Percentiles rank a stretch among this genome's conserved stretches.
These are phyloP conservation scores for Clitopilus hobsonii DNA, from an alignment of 768 basidiomycete species.

Conservation along the genomic window DNA sequence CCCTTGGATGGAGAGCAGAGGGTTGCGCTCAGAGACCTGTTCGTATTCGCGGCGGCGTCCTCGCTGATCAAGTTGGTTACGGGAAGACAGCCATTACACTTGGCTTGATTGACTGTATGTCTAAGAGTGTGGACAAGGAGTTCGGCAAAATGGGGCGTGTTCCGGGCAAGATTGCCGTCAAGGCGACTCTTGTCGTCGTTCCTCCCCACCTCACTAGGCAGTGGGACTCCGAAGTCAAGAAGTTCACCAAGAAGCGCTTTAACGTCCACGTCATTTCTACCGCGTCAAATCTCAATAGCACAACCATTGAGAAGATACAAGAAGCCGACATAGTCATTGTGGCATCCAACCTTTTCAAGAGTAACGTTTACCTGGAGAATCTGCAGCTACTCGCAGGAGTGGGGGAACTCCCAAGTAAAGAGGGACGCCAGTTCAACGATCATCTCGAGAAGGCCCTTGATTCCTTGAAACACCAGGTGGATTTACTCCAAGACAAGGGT, in stretches of 20 bases:
- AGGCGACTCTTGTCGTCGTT: conserved; percentile 80
- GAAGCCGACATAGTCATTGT: conserved; percentile 85
- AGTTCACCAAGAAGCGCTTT: conserved; percentile 68
- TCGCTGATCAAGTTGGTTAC: conserved; percentile 95
- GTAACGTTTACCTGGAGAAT: conserved; percentile 70
- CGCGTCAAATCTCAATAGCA: conserved; percentile 63
- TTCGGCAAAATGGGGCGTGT: conserved; percentile 44
- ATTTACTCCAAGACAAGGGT: conserved; percentile 62
- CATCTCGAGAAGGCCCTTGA: conserved; percentile 61
- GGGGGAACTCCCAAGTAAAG: conserved; percentile 65
- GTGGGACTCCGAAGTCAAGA: conserved; percentile 82
- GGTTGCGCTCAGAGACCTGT: conserved; percentile 79
- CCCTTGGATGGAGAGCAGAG: conserved; percentile 93
- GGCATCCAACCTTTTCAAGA: conserved; percentile 83
- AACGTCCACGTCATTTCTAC: conserved; percentile 64
- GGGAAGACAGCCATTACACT: conserved; percentile 96
- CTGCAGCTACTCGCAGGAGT: conserved; percentile 66
- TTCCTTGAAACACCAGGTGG: conserved; percentile 60
- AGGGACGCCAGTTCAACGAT: conserved; percentile 89
- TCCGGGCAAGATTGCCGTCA: conserved; percentile 68
- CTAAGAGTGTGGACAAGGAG: conserved; percentile 51
- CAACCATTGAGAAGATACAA: conserved; percentile 69
- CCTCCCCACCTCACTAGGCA: conserved; percentile 88
- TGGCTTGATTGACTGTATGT: conserved; percentile 76
- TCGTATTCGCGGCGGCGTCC: conserved; percentile 79